A percentile compares a stretch with the other conserved stretches of the same genome.
Conservation (phyloP, 1,139 yeast species). For the Saccharomyces hybrid region DNA sequence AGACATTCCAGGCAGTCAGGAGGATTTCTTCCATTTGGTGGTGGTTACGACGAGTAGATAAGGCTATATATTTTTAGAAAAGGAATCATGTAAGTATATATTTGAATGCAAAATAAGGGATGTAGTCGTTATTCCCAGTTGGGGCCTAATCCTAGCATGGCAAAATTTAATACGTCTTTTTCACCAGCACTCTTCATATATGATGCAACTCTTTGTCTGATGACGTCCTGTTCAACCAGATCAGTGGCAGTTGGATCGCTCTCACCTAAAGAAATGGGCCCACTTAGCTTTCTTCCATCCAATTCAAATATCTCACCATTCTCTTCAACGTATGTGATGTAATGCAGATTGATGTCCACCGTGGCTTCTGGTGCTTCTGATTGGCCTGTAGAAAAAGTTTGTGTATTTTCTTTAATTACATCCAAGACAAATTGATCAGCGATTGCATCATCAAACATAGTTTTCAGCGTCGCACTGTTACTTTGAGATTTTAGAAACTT, state of each 20-base stretch:
- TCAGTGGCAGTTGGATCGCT: slow-evolving; percentile 33
- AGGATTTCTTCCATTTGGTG: slow-evolving; percentile 36
- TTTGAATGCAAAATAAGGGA: not conserved
- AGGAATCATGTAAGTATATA: not conserved
- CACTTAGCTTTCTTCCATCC: slow-evolving; percentile 77
- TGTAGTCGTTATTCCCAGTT: slow-evolving; percentile 33
- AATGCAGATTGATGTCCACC: slow-evolving; percentile 64
- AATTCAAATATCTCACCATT: slow-evolving; percentile 67
- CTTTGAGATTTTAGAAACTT: slow-evolving; percentile 26
- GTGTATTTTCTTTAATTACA: slow-evolving; percentile 16
- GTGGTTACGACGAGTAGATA: slow-evolving; percentile 27
- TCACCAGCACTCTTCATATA: slow-evolving; percentile 61
- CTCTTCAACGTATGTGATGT: slow-evolving; percentile 60
- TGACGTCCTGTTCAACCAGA: slow-evolving; percentile 46
- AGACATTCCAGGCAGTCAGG: slow-evolving; percentile 63
- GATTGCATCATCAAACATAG: slow-evolving; percentile 52
- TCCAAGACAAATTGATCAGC: slow-evolving; percentile 27
- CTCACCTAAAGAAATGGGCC: slow-evolving; percentile 63
- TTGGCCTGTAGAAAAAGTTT: slow-evolving; percentile 45
- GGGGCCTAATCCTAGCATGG: slow-evolving; percentile 63
- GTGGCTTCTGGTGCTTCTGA: slow-evolving; percentile 73
- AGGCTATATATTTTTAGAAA: too few species aligned
- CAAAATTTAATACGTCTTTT: slow-evolving; percentile 51
- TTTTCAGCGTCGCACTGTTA: slow-evolving; percentile 13
- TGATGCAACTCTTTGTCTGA: slow-evolving; percentile 51